phyloP scores from a whole-genome alignment of 441 rosid genomes.

The Croton setiger region DNA sequence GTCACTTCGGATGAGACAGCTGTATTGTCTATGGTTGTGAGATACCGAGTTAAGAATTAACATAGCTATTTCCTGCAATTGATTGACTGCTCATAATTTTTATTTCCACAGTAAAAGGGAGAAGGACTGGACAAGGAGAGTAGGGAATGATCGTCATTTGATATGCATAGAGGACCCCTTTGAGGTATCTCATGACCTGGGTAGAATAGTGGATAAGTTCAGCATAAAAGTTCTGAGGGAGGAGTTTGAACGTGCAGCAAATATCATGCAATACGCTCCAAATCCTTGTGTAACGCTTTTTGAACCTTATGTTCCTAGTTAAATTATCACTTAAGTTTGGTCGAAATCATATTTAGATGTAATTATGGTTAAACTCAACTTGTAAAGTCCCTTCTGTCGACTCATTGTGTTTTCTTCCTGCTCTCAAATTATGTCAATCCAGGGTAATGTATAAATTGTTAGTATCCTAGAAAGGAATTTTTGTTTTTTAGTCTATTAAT shows the following conservation, averaged over 20 bases:
- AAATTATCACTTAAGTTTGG: conserved; percentile 3
- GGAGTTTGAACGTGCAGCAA: conserved; percentile 95
- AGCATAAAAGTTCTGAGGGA: conserved; percentile 85
- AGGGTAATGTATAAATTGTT: too few relatives aligned
- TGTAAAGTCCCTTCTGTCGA: too few relatives aligned
- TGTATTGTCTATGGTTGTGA: too few relatives aligned
- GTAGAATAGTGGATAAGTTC: conserved; percentile 86
- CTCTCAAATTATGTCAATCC: too few relatives aligned
- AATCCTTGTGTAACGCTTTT: conserved; percentile 70
- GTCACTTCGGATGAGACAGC: too few relatives aligned
- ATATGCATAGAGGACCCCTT: conserved; percentile 99
- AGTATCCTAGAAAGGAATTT: too few relatives aligned
- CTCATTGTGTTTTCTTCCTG: too few relatives aligned
- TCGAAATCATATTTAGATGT: not conserved
- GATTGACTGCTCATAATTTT: conserved; percentile 6
- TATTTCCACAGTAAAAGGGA: conserved; percentile 58
- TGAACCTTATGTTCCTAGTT: conserved; percentile 50
- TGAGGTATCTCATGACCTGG: conserved; percentile 75
- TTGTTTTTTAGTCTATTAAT: too few relatives aligned
- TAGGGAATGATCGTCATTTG: conserved; percentile 92
- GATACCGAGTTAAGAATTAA: not conserved
- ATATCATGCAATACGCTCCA: conserved; percentile 65
- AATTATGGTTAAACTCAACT: too few relatives aligned
- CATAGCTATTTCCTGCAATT: conserved; percentile 3
- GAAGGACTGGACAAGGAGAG: conserved; percentile 92